Base-by-base conservation (phyloP, 306 rosid species). In the Crotalaria pallida region DNA sequence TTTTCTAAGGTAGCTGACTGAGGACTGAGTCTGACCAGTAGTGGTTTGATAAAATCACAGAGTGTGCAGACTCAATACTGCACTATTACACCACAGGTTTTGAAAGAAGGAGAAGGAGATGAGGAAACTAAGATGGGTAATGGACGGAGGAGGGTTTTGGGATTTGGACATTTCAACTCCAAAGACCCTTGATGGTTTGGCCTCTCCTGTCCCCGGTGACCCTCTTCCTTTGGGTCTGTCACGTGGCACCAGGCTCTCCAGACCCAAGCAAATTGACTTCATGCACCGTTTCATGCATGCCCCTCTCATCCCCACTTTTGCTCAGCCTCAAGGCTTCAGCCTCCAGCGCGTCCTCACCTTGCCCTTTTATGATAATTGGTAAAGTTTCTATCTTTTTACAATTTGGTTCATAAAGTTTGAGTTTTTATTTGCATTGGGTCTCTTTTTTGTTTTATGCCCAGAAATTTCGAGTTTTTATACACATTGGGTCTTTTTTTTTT, bases 101-200 rank as follows among this genome's bases (percentile, higher is more conserved):
- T 22, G 36, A 53, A 47, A 9, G 55, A 82, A 81, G 85, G 96
- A 88, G 78, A 22, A 51, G 55, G 8, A 58, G 83, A 83, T 88
- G 96, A 88, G 80, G 83, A 94, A 84, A 70, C 87, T 94, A 33
- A 81, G 95, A 88, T 94, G 98, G 98, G 84, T 86, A 65, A 94
- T 82, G 97, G 96, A 88, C 58, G 89, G 89, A 21, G 85, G 79
- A 18, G 86, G 85, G 34, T 84, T 87, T 44, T 94, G 96, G 97
- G 96, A 88, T 58, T 79, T 88, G 21, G 98, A 94, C 65, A 33
- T 81, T 27, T 94, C 97, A 3, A 90, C 96, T 2, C 88, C 98
- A 1, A 79, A 77, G 67, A 94, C 89, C 24, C 74, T 91, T 10
- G 91, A 94, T 38, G 97, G 96, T 0, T 40, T 78, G 33, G 95